A percentile compares a stretch with the other conserved stretches of the same genome.
Conservation (phyloP, 371 early-diverging fungal species). For the Lichtheimia ramosa region DNA sequence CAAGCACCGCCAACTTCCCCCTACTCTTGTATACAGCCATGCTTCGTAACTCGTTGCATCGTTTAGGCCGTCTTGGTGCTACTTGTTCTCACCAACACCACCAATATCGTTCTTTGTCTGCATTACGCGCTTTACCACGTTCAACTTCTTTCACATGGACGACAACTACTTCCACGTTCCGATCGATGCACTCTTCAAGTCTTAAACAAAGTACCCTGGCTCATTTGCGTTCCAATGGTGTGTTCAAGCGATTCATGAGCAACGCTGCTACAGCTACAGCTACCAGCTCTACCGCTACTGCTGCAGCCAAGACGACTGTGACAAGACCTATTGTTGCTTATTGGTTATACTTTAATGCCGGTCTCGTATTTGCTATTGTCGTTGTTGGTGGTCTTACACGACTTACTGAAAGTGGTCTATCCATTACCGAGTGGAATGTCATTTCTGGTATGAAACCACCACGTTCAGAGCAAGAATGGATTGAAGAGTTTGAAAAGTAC, state of each 20-base stretch:
- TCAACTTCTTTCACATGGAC: too few relatives aligned
- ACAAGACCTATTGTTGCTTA: constrained; percentile 80
- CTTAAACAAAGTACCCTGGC: too few relatives aligned
- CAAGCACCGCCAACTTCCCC: too few relatives aligned
- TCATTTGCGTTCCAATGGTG: too few relatives aligned
- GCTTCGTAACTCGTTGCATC: too few relatives aligned
- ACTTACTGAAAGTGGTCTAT: constrained; percentile 94
- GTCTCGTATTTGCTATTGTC: constrained; percentile 91
- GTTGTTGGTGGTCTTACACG: constrained; percentile 96
- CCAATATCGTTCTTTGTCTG: too few relatives aligned
- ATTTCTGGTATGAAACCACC: constrained; percentile 94
- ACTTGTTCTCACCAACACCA: too few relatives aligned
- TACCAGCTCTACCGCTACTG: not conserved
- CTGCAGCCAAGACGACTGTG: constrained; percentile 16
- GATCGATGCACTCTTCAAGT: too few relatives aligned
- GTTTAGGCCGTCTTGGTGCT: too few relatives aligned
- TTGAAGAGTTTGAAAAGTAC: constrained; percentile 94
- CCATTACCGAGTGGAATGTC: constrained; percentile 96
- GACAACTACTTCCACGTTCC: too few relatives aligned
- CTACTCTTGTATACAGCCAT: too few relatives aligned
- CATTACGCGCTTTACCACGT: too few relatives aligned
- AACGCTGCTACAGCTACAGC: not conserved
- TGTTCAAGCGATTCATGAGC: constrained; percentile 2
- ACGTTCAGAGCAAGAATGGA: constrained; percentile 85
- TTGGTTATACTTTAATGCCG: constrained; percentile 89